Percentiles rank a stretch among this genome's conserved stretches.
Evolutionary conservation across 768 basidiomycete species (phyloP).

Genomic region (Cytidiella melzeri): DNA sequence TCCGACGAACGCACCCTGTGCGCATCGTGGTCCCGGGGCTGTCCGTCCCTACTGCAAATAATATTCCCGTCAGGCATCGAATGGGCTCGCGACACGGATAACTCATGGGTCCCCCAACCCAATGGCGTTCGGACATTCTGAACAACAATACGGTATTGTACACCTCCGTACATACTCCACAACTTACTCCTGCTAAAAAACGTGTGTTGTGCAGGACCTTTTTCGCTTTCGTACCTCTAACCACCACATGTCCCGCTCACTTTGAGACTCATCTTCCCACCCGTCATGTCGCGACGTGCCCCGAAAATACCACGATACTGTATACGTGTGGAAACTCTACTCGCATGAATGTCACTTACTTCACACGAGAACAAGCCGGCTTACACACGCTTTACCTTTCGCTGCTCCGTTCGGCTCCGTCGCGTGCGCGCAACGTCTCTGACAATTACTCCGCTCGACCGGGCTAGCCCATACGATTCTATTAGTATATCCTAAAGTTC

Average conservation of each 20-base stretch:
- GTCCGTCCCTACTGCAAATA: slow-evolving; percentile 46
- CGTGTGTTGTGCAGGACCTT: not conserved
- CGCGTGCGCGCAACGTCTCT: not conserved
- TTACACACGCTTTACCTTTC: too few relatives aligned
- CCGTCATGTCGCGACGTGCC: not conserved
- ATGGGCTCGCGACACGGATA: slow-evolving; percentile 33
- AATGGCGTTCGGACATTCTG: slow-evolving; percentile 1
- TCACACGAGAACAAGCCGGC: too few relatives aligned
- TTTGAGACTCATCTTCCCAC: not conserved
- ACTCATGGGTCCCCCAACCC: slow-evolving; percentile 2
- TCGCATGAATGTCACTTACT: not conserved
- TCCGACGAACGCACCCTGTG: slow-evolving; percentile 48
- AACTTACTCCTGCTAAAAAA: slow-evolving; percentile 1
- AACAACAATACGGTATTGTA: slow-evolving; percentile 1
- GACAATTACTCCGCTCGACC: not conserved
- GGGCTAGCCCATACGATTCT: slow-evolving; percentile 4
- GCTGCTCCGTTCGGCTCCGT: not conserved
- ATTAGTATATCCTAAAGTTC: slow-evolving; percentile 9
- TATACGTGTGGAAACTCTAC: not conserved
- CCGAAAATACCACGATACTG: not conserved
- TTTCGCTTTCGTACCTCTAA: not conserved
- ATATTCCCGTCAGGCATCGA: slow-evolving; percentile 52
- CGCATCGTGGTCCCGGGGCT: slow-evolving; percentile 46
- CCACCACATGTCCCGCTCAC: too few relatives aligned
- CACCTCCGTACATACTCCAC: not conserved